Percentiles rank a stretch among this genome's conserved stretches.
These are phyloP conservation scores for Epicoccum sorghinum DNA, from an alignment of 2,329 filamentous ascomycete species.

Conservation along the genomic window DNA sequence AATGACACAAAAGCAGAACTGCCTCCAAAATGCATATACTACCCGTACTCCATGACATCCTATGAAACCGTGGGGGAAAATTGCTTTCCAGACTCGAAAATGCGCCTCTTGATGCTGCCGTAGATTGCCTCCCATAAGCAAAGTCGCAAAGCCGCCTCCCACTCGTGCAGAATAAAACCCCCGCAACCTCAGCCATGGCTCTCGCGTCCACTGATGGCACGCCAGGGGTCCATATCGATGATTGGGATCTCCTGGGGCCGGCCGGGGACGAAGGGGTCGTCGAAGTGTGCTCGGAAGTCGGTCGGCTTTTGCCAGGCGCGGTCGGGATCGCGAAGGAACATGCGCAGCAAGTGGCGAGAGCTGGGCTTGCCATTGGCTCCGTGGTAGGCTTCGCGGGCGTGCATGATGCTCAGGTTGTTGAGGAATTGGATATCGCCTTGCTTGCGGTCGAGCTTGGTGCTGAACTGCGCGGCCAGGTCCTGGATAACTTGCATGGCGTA, in stretches of 20 bases:
- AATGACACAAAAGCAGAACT: slow-evolving; percentile 3
- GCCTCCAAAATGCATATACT: slow-evolving; percentile 10
- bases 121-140: no score
- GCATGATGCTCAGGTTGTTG: slow-evolving; percentile 46
- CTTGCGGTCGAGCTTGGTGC: slow-evolving; percentile 40
- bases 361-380: slow-evolving; percentile 32
- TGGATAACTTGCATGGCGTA: slow-evolving; percentile 40
- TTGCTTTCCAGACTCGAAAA: slow-evolving; percentile 3
- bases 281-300: slow-evolving; percentile 35
- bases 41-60: slow-evolving; percentile 3
- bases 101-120: not conserved
- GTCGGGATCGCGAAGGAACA: slow-evolving; percentile 46
- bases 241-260: slow-evolving; percentile 42
- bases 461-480: slow-evolving; percentile 36
- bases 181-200: slow-evolving; percentile 39
- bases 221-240: slow-evolving; percentile 44
- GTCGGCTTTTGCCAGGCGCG: slow-evolving; percentile 43
- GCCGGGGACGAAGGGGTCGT: slow-evolving; percentile 40
- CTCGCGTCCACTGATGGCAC: slow-evolving; percentile 47
- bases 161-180: no score
- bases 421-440: slow-evolving; percentile 47
- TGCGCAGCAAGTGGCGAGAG: slow-evolving; percentile 44
- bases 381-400: slow-evolving; percentile 43
- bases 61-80: slow-evolving; percentile 3
- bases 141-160: no score